Evolutionary conservation across 768 basidiomycete species (phyloP).

Genomic region (Lactifluus echinatus): DNA sequence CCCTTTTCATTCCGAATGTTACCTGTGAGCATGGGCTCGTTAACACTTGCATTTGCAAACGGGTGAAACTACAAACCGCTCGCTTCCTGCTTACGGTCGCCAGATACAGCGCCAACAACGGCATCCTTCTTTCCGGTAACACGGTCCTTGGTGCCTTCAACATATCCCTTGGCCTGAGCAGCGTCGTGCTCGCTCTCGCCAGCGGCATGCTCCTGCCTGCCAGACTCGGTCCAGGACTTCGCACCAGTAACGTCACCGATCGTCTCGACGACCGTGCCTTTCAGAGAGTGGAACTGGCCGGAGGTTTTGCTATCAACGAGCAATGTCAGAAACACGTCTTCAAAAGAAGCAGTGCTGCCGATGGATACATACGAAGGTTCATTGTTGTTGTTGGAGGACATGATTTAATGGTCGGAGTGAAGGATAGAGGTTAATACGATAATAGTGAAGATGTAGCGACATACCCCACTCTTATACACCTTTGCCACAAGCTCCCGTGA

Average conservation of each 20-base stretch:
- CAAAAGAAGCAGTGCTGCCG: neutral
- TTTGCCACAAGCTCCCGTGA: neutral
- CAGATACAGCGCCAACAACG: constrained; percentile 46
- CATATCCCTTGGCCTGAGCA: constrained; percentile 43
- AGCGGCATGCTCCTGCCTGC: constrained; percentile 41
- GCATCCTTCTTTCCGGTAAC: constrained; percentile 44
- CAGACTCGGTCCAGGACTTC: constrained; percentile 35
- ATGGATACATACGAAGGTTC: constrained; percentile 13
- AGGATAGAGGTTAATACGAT: neutral
- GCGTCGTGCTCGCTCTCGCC: constrained; percentile 41
- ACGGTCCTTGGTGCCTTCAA: constrained; percentile 39
- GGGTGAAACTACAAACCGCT: constrained; percentile 30
- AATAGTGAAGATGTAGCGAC: neutral
- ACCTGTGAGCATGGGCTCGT: constrained; percentile 28
- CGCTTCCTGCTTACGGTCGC: constrained; percentile 43
- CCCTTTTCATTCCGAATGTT: constrained; percentile 50
- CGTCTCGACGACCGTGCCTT: constrained; percentile 33
- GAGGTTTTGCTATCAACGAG: constrained; percentile 27
- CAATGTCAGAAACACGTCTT: neutral
- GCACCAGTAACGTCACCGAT: constrained; percentile 39
- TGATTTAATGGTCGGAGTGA: neutral
- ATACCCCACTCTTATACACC: neutral
- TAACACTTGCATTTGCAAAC: neutral
- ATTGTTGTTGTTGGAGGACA: constrained; percentile 13
- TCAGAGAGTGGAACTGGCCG: constrained; percentile 33